Conservation (phyloP, 306 rosid species). For the Castanea mollissima region DNA sequence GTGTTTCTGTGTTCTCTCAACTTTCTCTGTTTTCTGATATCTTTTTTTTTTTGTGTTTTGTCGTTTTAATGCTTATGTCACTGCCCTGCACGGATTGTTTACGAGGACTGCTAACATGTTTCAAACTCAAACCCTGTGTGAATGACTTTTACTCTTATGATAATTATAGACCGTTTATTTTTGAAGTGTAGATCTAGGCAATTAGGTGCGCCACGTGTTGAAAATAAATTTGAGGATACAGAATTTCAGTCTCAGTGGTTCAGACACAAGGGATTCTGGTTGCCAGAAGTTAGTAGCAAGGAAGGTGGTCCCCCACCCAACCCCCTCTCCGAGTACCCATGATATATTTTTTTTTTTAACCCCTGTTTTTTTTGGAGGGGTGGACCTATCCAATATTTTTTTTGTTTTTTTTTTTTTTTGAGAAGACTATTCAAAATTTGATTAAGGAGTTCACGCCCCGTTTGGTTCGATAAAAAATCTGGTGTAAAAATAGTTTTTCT, state of each 20-base stretch:
- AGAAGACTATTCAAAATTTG: background rate
- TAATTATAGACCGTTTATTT: background rate
- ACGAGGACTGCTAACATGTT: background rate
- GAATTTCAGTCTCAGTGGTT: background rate
- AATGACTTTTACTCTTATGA: background rate
- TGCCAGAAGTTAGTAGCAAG: background rate
- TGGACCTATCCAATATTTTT: background rate
- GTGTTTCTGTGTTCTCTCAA: background rate
- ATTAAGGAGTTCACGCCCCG: too few species aligned
- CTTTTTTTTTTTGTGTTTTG: background rate
- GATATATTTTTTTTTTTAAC: too few species aligned
- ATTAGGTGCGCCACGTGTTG: background rate
- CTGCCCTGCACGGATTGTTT: background rate
- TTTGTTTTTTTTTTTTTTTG: too few species aligned
- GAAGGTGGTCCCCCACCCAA: background rate
- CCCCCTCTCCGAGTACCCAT: accelerated
- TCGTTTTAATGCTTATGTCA: background rate
- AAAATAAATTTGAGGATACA: background rate
- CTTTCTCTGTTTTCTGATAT: background rate
- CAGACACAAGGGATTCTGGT: background rate
- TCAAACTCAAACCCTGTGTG: background rate
- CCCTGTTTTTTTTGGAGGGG: too few species aligned
- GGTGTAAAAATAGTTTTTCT: too few species aligned
- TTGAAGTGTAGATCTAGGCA: too few species aligned
- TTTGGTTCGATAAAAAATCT: too few species aligned